These are phyloP conservation scores for Alnus rubra DNA, from an alignment of 306 rosid genomes.

Conservation along the genomic window DNA sequence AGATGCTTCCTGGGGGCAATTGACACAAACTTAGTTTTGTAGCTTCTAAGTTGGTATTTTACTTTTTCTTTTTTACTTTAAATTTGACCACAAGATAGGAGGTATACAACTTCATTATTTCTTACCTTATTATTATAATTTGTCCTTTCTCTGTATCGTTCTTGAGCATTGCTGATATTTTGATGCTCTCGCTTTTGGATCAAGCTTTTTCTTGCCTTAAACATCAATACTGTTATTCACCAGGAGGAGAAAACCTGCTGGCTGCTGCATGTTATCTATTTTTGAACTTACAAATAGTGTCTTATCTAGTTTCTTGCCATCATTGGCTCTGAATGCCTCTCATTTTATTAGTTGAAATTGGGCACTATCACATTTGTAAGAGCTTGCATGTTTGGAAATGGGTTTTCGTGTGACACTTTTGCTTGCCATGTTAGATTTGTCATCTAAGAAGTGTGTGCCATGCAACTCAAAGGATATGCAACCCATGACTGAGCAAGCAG, in stretches of 20 bases:
- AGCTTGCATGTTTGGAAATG: neutral
- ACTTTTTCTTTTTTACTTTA: neutral
- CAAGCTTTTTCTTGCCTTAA: too few relatives aligned
- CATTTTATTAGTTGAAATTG: neutral
- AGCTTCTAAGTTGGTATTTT: neutral
- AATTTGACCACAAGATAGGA: too few relatives aligned
- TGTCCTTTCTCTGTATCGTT: neutral
- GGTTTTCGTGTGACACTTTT: neutral
- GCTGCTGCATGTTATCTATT: neutral
- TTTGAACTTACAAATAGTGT: neutral
- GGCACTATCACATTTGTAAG: neutral
- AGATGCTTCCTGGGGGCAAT: neutral
- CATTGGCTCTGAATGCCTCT: neutral
- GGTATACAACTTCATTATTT: too few relatives aligned
- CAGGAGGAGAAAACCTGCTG: too few relatives aligned
- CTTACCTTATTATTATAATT: neutral
- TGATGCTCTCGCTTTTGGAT: neutral
- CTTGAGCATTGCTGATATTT: neutral
- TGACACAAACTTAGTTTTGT: neutral
- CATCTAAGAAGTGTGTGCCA: slow-evolving; percentile 67
- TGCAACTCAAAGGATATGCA: slow-evolving; percentile 67
- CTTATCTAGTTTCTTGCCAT: neutral
- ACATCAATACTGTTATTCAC: too few relatives aligned
- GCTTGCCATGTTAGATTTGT: slow-evolving; percentile 48
- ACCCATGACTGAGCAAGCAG: slow-evolving; percentile 70